Conservation (phyloP, 345 rosid species). For the Nasturtium officinale region DNA sequence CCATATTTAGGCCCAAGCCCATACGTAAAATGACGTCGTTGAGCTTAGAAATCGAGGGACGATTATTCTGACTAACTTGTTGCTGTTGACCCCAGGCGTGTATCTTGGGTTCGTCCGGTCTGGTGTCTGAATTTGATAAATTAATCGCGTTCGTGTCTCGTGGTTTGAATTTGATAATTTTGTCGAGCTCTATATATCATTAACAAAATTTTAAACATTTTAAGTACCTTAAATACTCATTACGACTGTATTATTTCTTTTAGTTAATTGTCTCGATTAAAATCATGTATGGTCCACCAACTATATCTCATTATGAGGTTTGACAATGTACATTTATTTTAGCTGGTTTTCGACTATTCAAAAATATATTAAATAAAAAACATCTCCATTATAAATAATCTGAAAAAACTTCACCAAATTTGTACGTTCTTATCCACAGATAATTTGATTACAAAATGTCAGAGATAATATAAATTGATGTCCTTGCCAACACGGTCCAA, state of each 20-base stretch:
- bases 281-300: conserved; percentile 35
- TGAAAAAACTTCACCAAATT: conserved; percentile 16
- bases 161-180: not conserved
- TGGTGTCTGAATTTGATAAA: not conserved
- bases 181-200: no score
- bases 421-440: conserved; percentile 9
- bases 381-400: conserved; percentile 13
- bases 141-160: not conserved
- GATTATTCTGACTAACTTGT: conserved; percentile 21
- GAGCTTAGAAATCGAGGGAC: not conserved
- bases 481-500: not conserved
- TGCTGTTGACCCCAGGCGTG: conserved; percentile 25
- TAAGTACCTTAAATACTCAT: not conserved
- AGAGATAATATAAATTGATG: conserved; percentile 8
- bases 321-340: conserved; percentile 26
- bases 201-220: not conserved
- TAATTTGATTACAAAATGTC: conserved; percentile 28
- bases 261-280: conserved; percentile 8
- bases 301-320: conserved; percentile 32
- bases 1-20: conserved; percentile 25
- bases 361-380: not conserved
- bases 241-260: conserved; percentile 15
- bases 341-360: conserved; percentile 27
- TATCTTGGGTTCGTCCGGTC: conserved; percentile 15
- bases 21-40: not conserved